Evolutionary conservation across 176 grass and related monocot species (phyloP).

Genomic region (Paspalum notatum): DNA sequence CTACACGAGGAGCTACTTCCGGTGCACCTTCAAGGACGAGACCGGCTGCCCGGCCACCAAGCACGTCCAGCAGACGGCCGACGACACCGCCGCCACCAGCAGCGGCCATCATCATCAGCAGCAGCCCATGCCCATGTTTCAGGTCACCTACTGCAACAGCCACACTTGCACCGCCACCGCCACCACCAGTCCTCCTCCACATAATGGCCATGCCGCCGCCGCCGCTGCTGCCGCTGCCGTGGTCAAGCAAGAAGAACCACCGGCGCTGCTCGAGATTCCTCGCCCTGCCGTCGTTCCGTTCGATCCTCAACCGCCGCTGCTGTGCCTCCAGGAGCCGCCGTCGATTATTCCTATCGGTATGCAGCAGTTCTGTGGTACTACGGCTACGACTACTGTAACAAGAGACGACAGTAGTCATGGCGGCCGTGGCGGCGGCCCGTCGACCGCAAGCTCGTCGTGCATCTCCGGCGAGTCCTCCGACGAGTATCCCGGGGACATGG

Average conservation of each 20-base stretch:
- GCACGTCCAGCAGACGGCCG: constrained; percentile 7
- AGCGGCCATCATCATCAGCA: too few species aligned
- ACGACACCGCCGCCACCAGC: too few species aligned
- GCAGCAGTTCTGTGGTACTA: background rate
- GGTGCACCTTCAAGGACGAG: constrained; percentile 18
- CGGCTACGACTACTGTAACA: background rate
- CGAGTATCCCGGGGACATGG: background rate
- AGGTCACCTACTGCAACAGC: background rate
- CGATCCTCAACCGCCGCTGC: background rate
- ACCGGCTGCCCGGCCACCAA: background rate
- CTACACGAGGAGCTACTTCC: constrained; percentile 26
- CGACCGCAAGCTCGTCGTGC: background rate
- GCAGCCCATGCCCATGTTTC: constrained; percentile 6
- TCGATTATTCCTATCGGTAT: background rate
- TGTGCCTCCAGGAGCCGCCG: background rate
- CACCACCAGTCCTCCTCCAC: background rate
- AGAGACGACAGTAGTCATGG: background rate
- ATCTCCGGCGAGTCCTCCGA: background rate
- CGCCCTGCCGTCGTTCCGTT: background rate
- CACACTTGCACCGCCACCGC: background rate
- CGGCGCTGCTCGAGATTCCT: background rate
- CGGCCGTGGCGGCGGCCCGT: too few species aligned
- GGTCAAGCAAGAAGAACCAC: background rate
- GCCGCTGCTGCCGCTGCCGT: background rate
- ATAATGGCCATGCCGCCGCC: too few species aligned